Percentiles rank a stretch among this genome's conserved stretches.
Conservation (phyloP, 257 asterid species). For the Petunia secreta region DNA sequence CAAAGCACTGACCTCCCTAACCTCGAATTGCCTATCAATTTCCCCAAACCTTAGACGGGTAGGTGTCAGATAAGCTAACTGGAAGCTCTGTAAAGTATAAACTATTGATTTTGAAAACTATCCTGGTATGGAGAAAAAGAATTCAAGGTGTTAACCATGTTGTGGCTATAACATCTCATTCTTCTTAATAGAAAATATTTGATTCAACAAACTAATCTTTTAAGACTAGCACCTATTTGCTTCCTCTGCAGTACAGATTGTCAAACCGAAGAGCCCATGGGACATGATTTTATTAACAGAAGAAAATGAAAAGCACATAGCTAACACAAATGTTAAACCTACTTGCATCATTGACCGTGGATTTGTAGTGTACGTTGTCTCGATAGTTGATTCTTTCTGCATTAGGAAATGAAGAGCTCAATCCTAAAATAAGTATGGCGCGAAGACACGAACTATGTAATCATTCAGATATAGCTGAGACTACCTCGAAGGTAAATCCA, state of each 20-base stretch:
- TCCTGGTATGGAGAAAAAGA: not conserved
- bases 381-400: conserved; percentile 81
- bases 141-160: not conserved
- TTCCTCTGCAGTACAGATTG: not conserved
- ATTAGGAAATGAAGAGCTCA: conserved; percentile 18
- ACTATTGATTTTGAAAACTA: not conserved
- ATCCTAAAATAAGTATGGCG: conserved; percentile 2
- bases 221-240: not conserved
- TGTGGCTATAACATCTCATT: not conserved
- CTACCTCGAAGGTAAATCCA: conserved; percentile 88
- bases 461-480: conserved; percentile 3
- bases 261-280: not conserved
- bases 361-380: conserved; percentile 82
- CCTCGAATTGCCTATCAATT: too few relatives aligned
- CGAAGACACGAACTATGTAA: not conserved
- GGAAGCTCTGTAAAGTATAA: not conserved
- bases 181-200: not conserved
- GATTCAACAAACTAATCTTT: not conserved
- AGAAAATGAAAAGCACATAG: conserved; percentile 9
- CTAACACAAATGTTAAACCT: conserved; percentile 28
- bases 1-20: too few relatives aligned
- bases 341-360: conserved; percentile 97
- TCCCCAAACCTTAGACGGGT: too few relatives aligned
- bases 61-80: too few relatives aligned
- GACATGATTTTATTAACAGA: conserved; percentile 10